Base-by-base conservation (phyloP, 129 eudicot species). In the Arctium minus region DNA sequence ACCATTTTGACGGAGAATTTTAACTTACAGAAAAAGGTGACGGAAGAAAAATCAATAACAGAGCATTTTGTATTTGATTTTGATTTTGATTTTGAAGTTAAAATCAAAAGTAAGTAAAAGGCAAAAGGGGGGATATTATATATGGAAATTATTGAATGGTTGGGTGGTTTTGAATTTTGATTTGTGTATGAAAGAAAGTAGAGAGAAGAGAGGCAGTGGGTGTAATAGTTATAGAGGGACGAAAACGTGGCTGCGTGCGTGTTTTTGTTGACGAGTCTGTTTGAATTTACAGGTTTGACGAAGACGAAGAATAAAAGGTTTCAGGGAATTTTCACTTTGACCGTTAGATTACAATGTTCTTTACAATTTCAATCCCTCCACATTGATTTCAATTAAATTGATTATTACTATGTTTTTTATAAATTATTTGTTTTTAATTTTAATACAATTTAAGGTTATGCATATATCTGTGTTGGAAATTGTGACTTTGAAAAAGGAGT, bases 181-280 rank as follows among this genome's bases (percentile, higher is more conserved):
- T 74, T 78, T 72, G 73, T 62, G 62, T 62, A 2, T 37, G 74
- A 62, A 73, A 37, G 8, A 71, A 71, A 18, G 37, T 46, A 71
- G 71, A 27, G 17, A 70, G 86, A 70, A 65, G 8, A 38, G 73
- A 75, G 38, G 60, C 60, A 70, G 77, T 72, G 79, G 86, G 83
- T 78, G 68, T 40, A 11, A 72, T 84, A 78, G 83, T 83, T 83
- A 83, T 83, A 83, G 32, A 60, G 79, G 67, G 78, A 17, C 8
- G 75, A 70, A 72, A 84, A 78, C 83, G 83, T 84, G 83, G 87
- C 83, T 84, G 87, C 87, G 46, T 75, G 87, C 80, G 87, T 84
- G 87, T 72, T 12, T 84, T 84, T 84, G 87, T 84, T 84, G 87
- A 84, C 87, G 83, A 44, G 18, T 67, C 22, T 67, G 29, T 42